These are phyloP conservation scores for Saccharomycopsis vini DNA, from an alignment of 805 yeast species.

Conservation along the genomic window DNA sequence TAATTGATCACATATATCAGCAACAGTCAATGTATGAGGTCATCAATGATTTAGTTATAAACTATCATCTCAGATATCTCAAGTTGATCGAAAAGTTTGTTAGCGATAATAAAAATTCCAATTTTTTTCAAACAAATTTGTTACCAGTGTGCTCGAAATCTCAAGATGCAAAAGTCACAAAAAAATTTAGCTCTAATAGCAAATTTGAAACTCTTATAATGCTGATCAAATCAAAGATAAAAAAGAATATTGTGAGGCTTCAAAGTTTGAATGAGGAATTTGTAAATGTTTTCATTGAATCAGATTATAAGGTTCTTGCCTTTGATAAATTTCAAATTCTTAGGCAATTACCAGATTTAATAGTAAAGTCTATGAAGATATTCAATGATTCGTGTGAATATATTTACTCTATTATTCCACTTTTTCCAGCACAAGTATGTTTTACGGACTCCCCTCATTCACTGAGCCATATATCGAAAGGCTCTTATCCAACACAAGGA, in stretches of 20 bases:
- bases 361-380: slow-evolving; percentile 6
- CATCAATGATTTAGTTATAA: slow-evolving; percentile 5
- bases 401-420: slow-evolving; percentile 12
- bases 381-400: slow-evolving; percentile 16
- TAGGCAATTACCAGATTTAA: slow-evolving; percentile 7
- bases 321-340: slow-evolving; percentile 4
- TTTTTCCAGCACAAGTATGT: slow-evolving; percentile 16
- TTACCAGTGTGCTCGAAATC: slow-evolving; percentile 10
- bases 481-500: background rate
- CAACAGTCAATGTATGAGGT: slow-evolving; percentile 14
- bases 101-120: slow-evolving; percentile 13
- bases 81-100: slow-evolving; percentile 13
- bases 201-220: slow-evolving; percentile 15
- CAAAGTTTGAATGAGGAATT: slow-evolving; percentile 1
- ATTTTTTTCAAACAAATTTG: slow-evolving; percentile 9
- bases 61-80: slow-evolving; percentile 15
- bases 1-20: slow-evolving; percentile 6
- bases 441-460: background rate
- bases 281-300: background rate
- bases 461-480: background rate
- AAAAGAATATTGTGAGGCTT: slow-evolving; percentile 11
- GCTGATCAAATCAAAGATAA: slow-evolving; percentile 12
- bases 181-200: slow-evolving; percentile 3
- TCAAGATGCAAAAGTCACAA: background rate
- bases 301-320: slow-evolving; percentile 2